These are phyloP conservation scores for Amanita phalloides DNA, from an alignment of 768 basidiomycete species.

Conservation along the genomic window DNA sequence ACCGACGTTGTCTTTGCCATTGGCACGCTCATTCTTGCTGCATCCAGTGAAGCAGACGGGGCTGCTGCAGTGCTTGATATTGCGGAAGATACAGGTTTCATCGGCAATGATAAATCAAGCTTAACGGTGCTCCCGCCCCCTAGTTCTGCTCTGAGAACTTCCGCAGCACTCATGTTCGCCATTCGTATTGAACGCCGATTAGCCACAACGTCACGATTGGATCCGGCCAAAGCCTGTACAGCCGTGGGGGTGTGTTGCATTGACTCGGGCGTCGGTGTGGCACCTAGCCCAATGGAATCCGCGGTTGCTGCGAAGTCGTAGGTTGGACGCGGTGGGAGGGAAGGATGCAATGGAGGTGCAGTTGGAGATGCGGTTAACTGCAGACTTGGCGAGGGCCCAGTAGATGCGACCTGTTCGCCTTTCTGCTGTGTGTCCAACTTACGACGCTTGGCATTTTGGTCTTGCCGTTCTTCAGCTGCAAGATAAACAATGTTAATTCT, in stretches of 20 bases:
- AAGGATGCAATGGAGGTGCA: slow-evolving; percentile 38
- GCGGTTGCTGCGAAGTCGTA: slow-evolving; percentile 68
- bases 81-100: slow-evolving; percentile 22
- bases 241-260: slow-evolving; percentile 47
- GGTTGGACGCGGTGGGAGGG: slow-evolving; percentile 52
- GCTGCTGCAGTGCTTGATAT: slow-evolving; percentile 12
- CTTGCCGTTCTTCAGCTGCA: slow-evolving; percentile 89
- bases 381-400: slow-evolving; percentile 39
- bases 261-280: slow-evolving; percentile 47
- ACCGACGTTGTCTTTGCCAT: slow-evolving; percentile 2
- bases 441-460: slow-evolving; percentile 83
- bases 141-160: slow-evolving; percentile 86
- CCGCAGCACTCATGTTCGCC: slow-evolving; percentile 95
- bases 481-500: slow-evolving; percentile 17
- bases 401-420: slow-evolving; percentile 23
- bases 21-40: slow-evolving; percentile 16
- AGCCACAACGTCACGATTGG: slow-evolving; percentile 84
- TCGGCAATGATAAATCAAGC: slow-evolving; percentile 25
- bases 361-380: slow-evolving; percentile 36
- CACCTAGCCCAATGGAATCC: slow-evolving; percentile 70
- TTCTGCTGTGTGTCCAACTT: slow-evolving; percentile 45
- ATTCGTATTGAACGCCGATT: slow-evolving; percentile 86
- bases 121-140: slow-evolving; percentile 43
- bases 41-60: slow-evolving; percentile 19
- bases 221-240: slow-evolving; percentile 66